These are phyloP conservation scores for Sporothrix variecibatus DNA, from an alignment of 2,329 filamentous ascomycete genomes.

Conservation along the genomic window DNA sequence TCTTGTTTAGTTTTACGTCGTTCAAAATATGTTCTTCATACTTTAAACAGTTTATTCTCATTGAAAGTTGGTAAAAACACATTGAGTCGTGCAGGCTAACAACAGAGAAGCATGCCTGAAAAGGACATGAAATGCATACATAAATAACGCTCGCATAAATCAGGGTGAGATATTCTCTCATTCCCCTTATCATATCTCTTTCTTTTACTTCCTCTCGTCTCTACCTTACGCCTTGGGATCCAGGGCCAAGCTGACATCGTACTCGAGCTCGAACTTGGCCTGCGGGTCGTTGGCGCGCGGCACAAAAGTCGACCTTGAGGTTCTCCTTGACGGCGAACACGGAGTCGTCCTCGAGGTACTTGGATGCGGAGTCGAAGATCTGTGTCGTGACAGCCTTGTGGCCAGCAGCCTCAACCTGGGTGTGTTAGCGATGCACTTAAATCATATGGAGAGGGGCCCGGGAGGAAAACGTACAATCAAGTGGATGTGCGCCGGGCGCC, in stretches of 20 bases:
- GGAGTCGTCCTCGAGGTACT: slow-evolving; percentile 54
- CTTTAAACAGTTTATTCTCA: background rate
- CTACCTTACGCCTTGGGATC: background rate
- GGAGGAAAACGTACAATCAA: slow-evolving; percentile 35
- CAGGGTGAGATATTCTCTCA: background rate
- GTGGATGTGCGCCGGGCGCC: slow-evolving; percentile 44
- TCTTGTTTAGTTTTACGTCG: background rate
- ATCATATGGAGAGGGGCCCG: background rate
- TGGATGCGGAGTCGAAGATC: slow-evolving; percentile 63
- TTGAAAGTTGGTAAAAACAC: background rate
- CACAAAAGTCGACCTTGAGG: slow-evolving; percentile 41
- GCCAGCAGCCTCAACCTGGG: slow-evolving; percentile 50
- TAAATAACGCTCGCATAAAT: background rate
- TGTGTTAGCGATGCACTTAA: background rate
- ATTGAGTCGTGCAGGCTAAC: background rate
- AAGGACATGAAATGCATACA: slow-evolving; percentile 5
- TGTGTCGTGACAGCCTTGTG: slow-evolving; percentile 72
- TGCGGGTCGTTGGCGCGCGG: slow-evolving; percentile 36
- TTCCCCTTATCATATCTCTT: background rate
- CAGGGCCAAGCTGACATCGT: slow-evolving; percentile 34
- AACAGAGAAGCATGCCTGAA: background rate
- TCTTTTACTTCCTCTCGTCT: background rate
- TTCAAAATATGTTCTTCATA: background rate
- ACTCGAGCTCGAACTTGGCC: slow-evolving; percentile 39
- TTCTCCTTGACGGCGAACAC: slow-evolving; percentile 47